Base-by-base conservation (phyloP, 1,284 basidiomycete species). In the Trametes sp. region DNA sequence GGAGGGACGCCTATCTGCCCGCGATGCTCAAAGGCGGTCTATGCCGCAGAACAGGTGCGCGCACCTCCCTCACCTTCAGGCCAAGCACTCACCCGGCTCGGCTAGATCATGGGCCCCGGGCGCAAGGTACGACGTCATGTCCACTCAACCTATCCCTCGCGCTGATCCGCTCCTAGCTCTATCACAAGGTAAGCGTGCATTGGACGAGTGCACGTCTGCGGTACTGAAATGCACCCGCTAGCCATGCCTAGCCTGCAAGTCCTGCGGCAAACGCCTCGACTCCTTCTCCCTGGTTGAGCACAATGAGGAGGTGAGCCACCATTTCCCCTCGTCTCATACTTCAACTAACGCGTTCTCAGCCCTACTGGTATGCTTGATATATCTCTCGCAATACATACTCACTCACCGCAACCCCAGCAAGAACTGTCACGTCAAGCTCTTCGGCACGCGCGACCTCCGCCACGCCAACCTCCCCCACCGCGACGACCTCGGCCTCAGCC, bases 21-120 rank as follows among this genome's bases (percentile, higher is more conserved):
- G 26, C 77, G 84, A 72, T 92, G 90, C 75, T 75, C 74, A 65
- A 89, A 87, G 74, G 76, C 83, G 1, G 92, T 93, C 24, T 94
- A 93, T 75, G 89, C 89, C 64, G 92, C 92, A 62, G 91, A 94
- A 74, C 90, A 93, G 84, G 90, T 87, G 64, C 66, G 83, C 65
- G 50, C 21, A 49, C 29, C 59, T 5, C 38, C n/a, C 19, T 58
- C n/a, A 54, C 35, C 28, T 44, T 21, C 42, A 54, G 24, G 10
- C 14, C 11, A 8, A 10, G 24, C n/a, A n/a, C 57, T 66, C 31
- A 60, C 33, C 19, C 29, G 42, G 45, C 54, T 70, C 65, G 57
- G 63, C 62, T 72, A 92, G 90, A 85, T 85, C 58, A 88, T 93
- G 83, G 91, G 92, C 42, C 90, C 90, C 61, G 91, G 89, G 48